phyloP scores from a whole-genome alignment of 2,329 filamentous ascomycete genomes.

The Podosphaera xanthii region DNA sequence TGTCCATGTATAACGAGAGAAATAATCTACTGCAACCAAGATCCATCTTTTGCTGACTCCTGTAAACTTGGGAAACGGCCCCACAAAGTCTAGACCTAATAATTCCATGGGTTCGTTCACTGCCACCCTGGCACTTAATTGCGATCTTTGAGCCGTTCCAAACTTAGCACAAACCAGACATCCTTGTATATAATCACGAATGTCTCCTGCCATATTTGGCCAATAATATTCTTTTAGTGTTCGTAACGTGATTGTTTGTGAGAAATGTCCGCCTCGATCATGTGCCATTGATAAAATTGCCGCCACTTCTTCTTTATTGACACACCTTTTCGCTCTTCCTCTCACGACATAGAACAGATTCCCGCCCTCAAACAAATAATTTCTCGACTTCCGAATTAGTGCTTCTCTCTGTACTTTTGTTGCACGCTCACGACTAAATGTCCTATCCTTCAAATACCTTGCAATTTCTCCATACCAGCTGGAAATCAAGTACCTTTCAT shows the following conservation, averaged over 20 bases:
- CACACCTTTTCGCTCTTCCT: neutral
- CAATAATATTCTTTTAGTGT: neutral
- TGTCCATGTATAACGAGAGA: neutral
- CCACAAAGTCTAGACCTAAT: neutral
- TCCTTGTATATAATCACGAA: neutral
- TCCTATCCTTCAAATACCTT: neutral
- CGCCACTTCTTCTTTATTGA: neutral
- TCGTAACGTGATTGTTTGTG: neutral
- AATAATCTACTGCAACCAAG: neutral
- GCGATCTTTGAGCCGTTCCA: neutral
- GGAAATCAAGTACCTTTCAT: too few relatives aligned
- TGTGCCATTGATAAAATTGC: neutral
- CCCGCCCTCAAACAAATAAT: neutral
- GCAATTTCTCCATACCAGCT: too few relatives aligned
- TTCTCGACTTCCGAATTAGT: neutral
- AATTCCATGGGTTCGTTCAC: neutral
- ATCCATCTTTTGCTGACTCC: neutral
- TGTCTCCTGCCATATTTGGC: neutral
- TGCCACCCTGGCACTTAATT: neutral
- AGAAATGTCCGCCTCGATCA: neutral
- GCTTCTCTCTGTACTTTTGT: neutral
- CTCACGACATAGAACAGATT: neutral
- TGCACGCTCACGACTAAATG: neutral
- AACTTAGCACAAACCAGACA: neutral
- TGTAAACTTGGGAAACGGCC: neutral